Base-by-base conservation (phyloP, 805 yeast species). In the Wickerhamia fluorescens region DNA sequence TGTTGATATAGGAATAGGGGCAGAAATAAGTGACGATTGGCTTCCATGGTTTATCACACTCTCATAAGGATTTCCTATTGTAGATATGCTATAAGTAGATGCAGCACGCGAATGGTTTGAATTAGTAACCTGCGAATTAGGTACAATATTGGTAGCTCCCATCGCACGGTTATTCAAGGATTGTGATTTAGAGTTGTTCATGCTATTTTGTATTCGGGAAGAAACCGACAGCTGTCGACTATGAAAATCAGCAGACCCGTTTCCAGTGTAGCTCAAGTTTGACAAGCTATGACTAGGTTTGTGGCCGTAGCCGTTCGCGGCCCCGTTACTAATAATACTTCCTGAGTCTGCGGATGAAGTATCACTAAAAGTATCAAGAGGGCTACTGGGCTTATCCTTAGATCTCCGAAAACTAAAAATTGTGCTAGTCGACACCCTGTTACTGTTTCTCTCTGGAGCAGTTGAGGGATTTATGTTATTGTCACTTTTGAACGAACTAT, bases 71-170 rank as follows among this genome's bases (percentile, higher is more conserved):
- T 53, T 51, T 14, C 22, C 20, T n/a, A n/a, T n/a, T 15, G 56
- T 48, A 15, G 56, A 49, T 31, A 58, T 53, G 35, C 61, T 52
- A 39, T 56, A 62, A 2, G 65, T 45, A 13, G 66, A 58, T n/a
- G 63, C 59, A 20, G 58, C 60, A 7, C 67, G 54, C 20, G 56
- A 50, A 34, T 58, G 67, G 32, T 37, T 48, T n/a, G 63, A 53
- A 28, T 35, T 45, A 5, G 58, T 40, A 9, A 53, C 34, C 31
- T 53, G 64, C n/a, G n/a, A n/a, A n/a, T n/a, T n/a, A 7, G 49
- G 33, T 8, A 47, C 45, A 10, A 52, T 36, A 16, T 44, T 36
- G 20, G 25, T 28, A 23, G 26, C 25, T 24, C 15, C 32, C 15
- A 22, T 24, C n/a, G 45, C 34, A 25, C 41, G 29, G 25, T 35